Evolutionary conservation across 164 flowering plant species (phyloP).

Genomic region (Chimonanthus praecox): DNA sequence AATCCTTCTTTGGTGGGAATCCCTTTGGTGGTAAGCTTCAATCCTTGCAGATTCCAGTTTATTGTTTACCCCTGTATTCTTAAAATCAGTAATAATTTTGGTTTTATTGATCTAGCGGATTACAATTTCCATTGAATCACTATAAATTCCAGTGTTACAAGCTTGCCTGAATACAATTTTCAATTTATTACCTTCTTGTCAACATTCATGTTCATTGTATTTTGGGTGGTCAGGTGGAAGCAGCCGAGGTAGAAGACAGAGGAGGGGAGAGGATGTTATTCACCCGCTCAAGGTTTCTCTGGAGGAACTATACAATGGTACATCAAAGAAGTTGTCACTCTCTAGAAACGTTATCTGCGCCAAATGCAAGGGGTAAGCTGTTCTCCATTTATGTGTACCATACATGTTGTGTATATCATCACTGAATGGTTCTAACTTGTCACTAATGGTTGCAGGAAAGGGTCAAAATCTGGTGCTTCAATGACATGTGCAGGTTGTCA

Average conservation of each 20-base stretch:
- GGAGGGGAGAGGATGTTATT: constrained; percentile 65
- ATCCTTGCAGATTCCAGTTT: not conserved
- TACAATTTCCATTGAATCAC: too few species aligned
- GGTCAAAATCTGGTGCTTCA: constrained; percentile 84
- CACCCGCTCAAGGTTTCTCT: constrained; percentile 65
- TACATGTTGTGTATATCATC: not conserved
- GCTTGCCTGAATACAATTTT: not conserved
- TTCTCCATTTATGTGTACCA: not conserved
- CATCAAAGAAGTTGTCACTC: constrained; percentile 66
- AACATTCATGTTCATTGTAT: not conserved
- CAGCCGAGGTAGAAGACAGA: constrained; percentile 56
- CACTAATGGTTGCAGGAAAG: constrained; percentile 41
- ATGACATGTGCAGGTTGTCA: constrained; percentile 66
- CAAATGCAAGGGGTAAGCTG: constrained; percentile 71
- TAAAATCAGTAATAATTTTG: too few species aligned
- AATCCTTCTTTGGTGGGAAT: constrained; percentile 72
- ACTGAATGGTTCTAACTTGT: not conserved
- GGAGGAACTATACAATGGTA: constrained; percentile 62
- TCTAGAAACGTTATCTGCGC: constrained; percentile 75
- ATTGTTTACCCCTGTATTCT: not conserved
- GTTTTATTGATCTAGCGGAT: too few species aligned
- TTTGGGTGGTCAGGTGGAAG: constrained; percentile 24
- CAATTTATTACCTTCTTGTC: not conserved
- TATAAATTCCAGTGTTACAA: too few species aligned
- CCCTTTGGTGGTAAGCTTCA: constrained; percentile 53